A percentile compares a stretch with the other conserved stretches of the same genome.
Conservation (phyloP, 179 eudicot genomes). For the Actinidia chinensis region DNA sequence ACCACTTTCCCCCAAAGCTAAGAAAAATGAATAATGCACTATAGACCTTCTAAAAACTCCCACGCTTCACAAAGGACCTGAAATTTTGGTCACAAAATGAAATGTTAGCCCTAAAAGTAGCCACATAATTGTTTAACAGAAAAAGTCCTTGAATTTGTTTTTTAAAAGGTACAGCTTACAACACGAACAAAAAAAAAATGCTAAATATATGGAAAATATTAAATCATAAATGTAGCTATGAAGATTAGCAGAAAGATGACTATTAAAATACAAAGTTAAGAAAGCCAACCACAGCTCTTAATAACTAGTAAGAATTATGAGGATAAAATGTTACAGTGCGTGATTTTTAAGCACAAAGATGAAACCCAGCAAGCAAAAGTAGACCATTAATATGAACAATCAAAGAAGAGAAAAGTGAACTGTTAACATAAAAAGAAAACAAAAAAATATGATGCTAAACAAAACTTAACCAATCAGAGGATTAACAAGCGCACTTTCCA, state of each 20-base stretch:
- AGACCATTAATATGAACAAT: not conserved
- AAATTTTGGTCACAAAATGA: slow-evolving; percentile 14
- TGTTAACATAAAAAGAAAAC: not conserved
- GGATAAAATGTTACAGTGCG: not conserved
- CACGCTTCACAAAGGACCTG: slow-evolving; percentile 85
- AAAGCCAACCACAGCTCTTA: not conserved
- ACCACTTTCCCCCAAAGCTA: not conserved
- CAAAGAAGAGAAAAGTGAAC: not conserved
- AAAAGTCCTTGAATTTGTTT: not conserved
- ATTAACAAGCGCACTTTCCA: not conserved
- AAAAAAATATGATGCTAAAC: not conserved
- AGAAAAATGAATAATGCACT: slow-evolving; percentile 7
- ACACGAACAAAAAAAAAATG: not conserved
- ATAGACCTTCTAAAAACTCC: slow-evolving; percentile 84
- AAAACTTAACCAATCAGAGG: not conserved
- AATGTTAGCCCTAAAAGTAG: not conserved
- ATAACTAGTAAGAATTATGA: not conserved
- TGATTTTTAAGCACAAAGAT: not conserved
- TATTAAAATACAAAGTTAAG: not conserved
- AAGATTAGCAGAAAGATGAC: not conserved
- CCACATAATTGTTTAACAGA: not conserved
- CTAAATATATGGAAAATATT: not conserved
- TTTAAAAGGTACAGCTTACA: not conserved
- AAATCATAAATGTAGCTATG: not conserved
- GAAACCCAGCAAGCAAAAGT: not conserved